Percentiles rank a stretch among this genome's conserved stretches.
These are phyloP conservation scores for Aspergillus sclerotialis DNA, from an alignment of 2,329 filamentous ascomycete species.

Conservation along the genomic window DNA sequence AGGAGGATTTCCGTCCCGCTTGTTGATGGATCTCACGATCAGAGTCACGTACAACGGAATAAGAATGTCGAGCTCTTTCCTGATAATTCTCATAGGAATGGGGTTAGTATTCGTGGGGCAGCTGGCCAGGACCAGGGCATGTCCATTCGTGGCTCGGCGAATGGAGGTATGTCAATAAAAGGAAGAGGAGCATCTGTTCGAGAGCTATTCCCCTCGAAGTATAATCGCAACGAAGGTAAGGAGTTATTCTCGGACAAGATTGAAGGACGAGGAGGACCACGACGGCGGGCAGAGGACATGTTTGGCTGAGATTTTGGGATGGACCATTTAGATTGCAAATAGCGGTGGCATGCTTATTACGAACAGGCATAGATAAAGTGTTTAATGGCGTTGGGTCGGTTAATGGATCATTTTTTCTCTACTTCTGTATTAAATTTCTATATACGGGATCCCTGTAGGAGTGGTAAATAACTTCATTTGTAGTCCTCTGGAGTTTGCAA, in stretches of 20 bases:
- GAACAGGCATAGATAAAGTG: background rate
- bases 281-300: slow-evolving; percentile 65
- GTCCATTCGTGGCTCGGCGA: slow-evolving; percentile 35
- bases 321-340: background rate
- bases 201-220: slow-evolving; percentile 64
- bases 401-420: too few species aligned
- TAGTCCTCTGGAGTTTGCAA: too few species aligned
- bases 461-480: too few species aligned
- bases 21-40: slow-evolving; percentile 37
- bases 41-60: slow-evolving; percentile 15
- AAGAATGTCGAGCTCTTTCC: slow-evolving; percentile 35
- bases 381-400: background rate
- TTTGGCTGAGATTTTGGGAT: slow-evolving; percentile 50
- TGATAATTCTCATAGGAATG: slow-evolving; percentile 23
- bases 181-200: slow-evolving; percentile 60
- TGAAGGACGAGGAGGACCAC: slow-evolving; percentile 51
- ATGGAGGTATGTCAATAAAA: slow-evolving; percentile 61
- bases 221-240: slow-evolving; percentile 53
- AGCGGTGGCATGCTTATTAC: too few species aligned
- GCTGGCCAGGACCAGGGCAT: slow-evolving; percentile 38
- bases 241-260: slow-evolving; percentile 61
- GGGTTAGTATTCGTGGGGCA: slow-evolving; percentile 56
- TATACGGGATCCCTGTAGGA: too few species aligned
- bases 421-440: too few species aligned
- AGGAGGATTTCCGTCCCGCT: slow-evolving; percentile 44